These are phyloP conservation scores for Backusella tarrabulga DNA, from an alignment of 192 early-diverging fungal species.

Conservation along the genomic window DNA sequence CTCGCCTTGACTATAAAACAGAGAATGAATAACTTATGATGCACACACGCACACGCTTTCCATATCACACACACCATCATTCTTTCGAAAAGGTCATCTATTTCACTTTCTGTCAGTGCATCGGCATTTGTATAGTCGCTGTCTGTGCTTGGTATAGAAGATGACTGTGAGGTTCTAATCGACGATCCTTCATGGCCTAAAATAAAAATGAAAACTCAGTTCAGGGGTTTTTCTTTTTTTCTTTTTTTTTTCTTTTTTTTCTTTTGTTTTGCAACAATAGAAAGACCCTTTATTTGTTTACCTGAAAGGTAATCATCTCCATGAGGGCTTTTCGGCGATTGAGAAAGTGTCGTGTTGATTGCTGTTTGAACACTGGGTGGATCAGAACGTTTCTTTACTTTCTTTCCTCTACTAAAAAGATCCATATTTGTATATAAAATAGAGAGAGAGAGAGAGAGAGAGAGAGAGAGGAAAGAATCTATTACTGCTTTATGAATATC, in stretches of 20 bases:
- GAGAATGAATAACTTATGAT: too few species aligned
- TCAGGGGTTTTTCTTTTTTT: background rate
- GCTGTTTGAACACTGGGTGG: background rate
- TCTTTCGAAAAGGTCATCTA: constrained; percentile 50
- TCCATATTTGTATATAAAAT: constrained; percentile 21
- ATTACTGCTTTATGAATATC: background rate
- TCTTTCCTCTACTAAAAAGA: constrained; percentile 32
- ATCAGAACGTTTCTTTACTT: constrained; percentile 20
- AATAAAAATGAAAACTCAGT: background rate
- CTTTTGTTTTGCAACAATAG: background rate
- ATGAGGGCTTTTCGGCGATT: constrained; percentile 7
- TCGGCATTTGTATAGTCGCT: constrained; percentile 12
- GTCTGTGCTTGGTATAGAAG: constrained; percentile 23
- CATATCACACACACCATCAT: constrained; percentile 40
- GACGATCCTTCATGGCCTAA: constrained; percentile 23
- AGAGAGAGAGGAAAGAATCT: background rate
- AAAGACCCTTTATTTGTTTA: constrained; percentile 2
- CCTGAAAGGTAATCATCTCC: constrained; percentile 32
- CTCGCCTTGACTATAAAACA: constrained; percentile 41
- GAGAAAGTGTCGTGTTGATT: background rate
- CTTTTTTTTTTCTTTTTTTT: background rate
- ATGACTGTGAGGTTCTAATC: constrained; percentile 38
- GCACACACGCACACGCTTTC: too few species aligned
- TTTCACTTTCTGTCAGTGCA: constrained; percentile 39
- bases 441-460: background rate